A percentile compares a stretch with the other conserved stretches of the same genome.
Evolutionary conservation across 495 filamentous ascomycete species (phyloP).

Genomic region (Daldinia concentrica): DNA sequence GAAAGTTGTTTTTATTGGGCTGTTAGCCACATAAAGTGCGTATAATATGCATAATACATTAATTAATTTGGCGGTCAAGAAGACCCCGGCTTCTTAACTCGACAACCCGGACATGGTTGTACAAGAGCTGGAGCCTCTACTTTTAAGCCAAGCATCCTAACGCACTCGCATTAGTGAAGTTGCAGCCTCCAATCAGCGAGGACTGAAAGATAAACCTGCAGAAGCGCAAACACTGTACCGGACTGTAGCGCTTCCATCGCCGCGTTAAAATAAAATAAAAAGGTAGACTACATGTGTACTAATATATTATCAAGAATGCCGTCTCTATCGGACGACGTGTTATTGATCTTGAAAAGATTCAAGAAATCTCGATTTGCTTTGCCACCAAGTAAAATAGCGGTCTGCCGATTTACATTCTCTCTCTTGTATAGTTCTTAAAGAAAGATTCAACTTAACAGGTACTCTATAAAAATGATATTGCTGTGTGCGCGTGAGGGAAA

Average conservation of each 20-base stretch:
- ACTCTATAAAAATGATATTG: not conserved
- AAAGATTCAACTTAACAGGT: not conserved
- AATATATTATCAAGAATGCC: slow-evolving; percentile 2
- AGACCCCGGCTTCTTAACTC: slow-evolving; percentile 9
- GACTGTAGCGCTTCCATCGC: slow-evolving; percentile 40
- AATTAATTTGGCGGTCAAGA: slow-evolving; percentile 36
- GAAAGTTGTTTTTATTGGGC: not conserved
- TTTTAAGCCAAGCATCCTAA: slow-evolving; percentile 24
- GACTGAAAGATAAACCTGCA: slow-evolving; percentile 49
- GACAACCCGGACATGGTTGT: slow-evolving; percentile 8
- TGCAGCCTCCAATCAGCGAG: slow-evolving; percentile 39
- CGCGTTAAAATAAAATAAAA: slow-evolving; percentile 23
- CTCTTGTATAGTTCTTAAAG: not conserved
- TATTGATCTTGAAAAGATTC: not conserved
- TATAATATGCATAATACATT: slow-evolving; percentile 15
- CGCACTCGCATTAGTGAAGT: slow-evolving; percentile 37
- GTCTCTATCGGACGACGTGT: not conserved
- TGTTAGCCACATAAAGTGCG: not conserved
- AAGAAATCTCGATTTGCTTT: not conserved
- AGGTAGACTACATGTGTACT: not conserved
- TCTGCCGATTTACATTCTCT: not conserved
- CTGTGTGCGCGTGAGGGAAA: not conserved
- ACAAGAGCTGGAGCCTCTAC: slow-evolving; percentile 29
- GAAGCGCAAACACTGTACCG: slow-evolving; percentile 42
- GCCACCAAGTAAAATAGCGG: not conserved